A percentile compares a stretch with the other conserved stretches of the same genome.
Evolutionary conservation across 352 stramenopile species (phyloP).

Genomic region (Hyaloperonospora brassicae): DNA sequence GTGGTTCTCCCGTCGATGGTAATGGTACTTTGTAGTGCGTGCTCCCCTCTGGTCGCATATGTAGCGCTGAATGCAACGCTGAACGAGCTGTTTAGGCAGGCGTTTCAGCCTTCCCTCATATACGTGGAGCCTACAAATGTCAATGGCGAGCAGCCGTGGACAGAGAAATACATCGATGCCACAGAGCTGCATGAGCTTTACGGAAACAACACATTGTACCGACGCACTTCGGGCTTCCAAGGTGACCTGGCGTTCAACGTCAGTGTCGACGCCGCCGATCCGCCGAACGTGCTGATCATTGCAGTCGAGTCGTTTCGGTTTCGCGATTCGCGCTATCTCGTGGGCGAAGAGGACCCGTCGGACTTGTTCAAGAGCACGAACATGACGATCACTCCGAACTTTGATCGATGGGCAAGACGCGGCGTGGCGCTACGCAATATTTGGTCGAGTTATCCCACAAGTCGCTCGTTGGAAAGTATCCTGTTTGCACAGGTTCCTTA

Average conservation of each 20-base stretch:
- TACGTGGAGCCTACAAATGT: constrained; percentile 6
- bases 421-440: no score
- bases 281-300: no score
- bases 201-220: constrained; percentile 19
- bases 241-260: no score
- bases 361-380: constrained; percentile 26
- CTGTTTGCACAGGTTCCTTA: constrained; percentile 45
- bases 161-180: constrained; percentile 18
- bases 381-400: constrained; percentile 35
- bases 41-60: constrained; percentile 15
- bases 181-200: constrained; percentile 15
- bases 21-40: constrained; percentile 7
- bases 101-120: constrained; percentile 6
- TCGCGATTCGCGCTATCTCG: constrained; percentile 43
- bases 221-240: no score
- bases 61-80: constrained; percentile 16
- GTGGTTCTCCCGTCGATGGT: constrained; percentile 7
- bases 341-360: constrained; percentile 27
- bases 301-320: constrained; percentile 55
- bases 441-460: constrained; percentile 48
- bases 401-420: no score
- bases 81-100: constrained; percentile 15
- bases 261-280: no score
- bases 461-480: constrained; percentile 46
- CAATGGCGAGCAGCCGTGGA: constrained; percentile 6